Evolutionary conservation across 2,329 filamentous ascomycete species (phyloP).

Genomic region (Pseudopithomyces maydicus): DNA sequence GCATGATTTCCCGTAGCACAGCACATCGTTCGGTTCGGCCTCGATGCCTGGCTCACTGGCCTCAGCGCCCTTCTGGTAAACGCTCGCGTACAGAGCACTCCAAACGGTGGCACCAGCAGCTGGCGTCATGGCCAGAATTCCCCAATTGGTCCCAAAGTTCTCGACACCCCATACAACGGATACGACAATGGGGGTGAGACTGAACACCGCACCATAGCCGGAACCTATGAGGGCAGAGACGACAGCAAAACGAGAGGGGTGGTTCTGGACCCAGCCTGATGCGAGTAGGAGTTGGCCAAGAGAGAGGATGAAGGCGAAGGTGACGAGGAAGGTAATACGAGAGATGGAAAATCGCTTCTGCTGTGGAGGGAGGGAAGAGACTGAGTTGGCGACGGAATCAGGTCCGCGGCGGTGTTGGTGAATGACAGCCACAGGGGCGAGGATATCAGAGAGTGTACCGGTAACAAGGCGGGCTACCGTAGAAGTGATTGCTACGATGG

Average conservation of each 20-base stretch:
- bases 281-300: slow-evolving; percentile 79
- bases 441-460: slow-evolving; percentile 83
- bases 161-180: slow-evolving; percentile 98
- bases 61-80: slow-evolving; percentile 72
- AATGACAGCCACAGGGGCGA: slow-evolving; percentile 65
- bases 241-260: slow-evolving; percentile 80
- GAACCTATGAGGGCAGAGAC: slow-evolving; percentile 84
- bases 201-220: slow-evolving; percentile 92
- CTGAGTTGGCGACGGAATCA: slow-evolving; percentile 49
- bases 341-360: slow-evolving; percentile 65
- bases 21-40: slow-evolving; percentile 50
- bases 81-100: slow-evolving; percentile 84
- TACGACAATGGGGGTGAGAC: slow-evolving; percentile 86
- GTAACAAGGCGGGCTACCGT: slow-evolving; percentile 90
- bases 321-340: slow-evolving; percentile 78
- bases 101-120: slow-evolving; percentile 87
- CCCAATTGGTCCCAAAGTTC: slow-evolving; percentile 98
- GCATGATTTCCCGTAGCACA: slow-evolving; percentile 83
- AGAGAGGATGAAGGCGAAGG: slow-evolving; percentile 73
- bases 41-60: slow-evolving; percentile 38
- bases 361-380: slow-evolving; percentile 40
- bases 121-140: slow-evolving; percentile 89
- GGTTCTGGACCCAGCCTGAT: slow-evolving; percentile 73
- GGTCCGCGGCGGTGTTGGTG: slow-evolving; percentile 61
- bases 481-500: slow-evolving; percentile 86